These are phyloP conservation scores for Thermothielavioides terrestris DNA, from an alignment of 495 filamentous ascomycete species.

Conservation along the genomic window DNA sequence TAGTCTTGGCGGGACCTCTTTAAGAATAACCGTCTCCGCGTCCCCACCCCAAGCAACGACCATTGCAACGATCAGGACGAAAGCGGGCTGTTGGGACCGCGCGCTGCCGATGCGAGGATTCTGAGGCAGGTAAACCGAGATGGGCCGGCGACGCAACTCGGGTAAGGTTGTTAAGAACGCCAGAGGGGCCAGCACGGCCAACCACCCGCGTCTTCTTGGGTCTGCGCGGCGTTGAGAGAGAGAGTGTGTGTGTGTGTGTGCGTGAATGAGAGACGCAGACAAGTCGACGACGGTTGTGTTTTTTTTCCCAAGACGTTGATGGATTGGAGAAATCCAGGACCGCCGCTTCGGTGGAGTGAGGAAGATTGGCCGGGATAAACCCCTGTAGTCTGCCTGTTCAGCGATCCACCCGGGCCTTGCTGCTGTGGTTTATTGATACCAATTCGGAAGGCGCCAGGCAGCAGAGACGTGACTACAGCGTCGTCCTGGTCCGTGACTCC, in stretches of 20 bases:
- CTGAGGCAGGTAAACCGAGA: background rate
- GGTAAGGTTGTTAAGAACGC: background rate
- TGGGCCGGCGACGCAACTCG: too few species aligned
- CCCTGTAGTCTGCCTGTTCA: background rate
- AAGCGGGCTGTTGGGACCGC: conserved; percentile 2
- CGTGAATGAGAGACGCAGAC: too few species aligned
- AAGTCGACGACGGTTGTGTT: too few species aligned
- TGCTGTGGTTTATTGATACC: background rate
- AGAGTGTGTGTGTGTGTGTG: too few species aligned
- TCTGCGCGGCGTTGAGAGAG: too few species aligned
- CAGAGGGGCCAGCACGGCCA: too few species aligned
- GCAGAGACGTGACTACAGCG: background rate
- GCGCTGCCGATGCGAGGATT: background rate
- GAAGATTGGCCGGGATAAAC: background rate
- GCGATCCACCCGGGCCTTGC: background rate
- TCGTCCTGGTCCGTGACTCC: background rate
- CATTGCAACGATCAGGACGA: background rate
- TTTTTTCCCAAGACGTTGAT: too few species aligned
- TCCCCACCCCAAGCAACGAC: background rate
- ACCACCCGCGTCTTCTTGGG: too few species aligned
- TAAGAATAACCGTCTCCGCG: too few species aligned
- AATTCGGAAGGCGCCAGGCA: conserved; percentile 6
- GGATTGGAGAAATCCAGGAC: background rate
- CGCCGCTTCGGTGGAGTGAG: background rate
- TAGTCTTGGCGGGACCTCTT: too few species aligned